Evolutionary conservation across 1,139 yeast species (phyloP).

Genomic region (Kurtzmaniella quercitrusa): DNA sequence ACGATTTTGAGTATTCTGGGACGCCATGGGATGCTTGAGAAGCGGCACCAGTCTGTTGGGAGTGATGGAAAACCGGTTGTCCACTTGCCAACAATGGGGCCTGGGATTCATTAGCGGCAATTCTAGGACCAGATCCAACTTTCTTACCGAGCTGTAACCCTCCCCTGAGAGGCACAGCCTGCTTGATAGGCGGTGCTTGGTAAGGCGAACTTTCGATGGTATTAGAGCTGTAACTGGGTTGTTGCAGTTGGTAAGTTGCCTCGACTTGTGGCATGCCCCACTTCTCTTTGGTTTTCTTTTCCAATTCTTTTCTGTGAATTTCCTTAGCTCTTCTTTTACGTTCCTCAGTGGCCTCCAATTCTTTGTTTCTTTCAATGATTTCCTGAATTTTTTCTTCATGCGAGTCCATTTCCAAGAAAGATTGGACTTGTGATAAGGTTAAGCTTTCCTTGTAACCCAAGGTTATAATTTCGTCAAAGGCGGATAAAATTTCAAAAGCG

Average conservation of each 20-base stretch:
- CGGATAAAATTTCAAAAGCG: slow-evolving; percentile 85
- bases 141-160: slow-evolving; percentile 84
- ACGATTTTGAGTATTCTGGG: slow-evolving; percentile 12
- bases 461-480: slow-evolving; percentile 90
- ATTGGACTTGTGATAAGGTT: slow-evolving; percentile 76
- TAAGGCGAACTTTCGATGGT: slow-evolving; percentile 13
- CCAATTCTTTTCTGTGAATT: slow-evolving; percentile 83
- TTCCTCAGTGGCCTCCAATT: slow-evolving; percentile 94
- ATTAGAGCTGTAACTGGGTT: slow-evolving; percentile 14
- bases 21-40: slow-evolving; percentile 8
- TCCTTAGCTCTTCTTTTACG: slow-evolving; percentile 95
- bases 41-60: slow-evolving; percentile 15
- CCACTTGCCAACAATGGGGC: slow-evolving; percentile 41
- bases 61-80: slow-evolving; percentile 21
- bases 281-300: slow-evolving; percentile 49
- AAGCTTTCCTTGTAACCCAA: slow-evolving; percentile 90
- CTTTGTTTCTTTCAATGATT: slow-evolving; percentile 94
- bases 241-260: slow-evolving; percentile 14
- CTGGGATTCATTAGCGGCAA: slow-evolving; percentile 25
- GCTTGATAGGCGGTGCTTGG: slow-evolving; percentile 24
- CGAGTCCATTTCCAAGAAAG: slow-evolving; percentile 94
- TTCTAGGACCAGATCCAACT: slow-evolving; percentile 15
- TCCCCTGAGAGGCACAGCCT: slow-evolving; percentile 50
- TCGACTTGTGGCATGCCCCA: slow-evolving; percentile 13
- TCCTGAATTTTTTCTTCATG: slow-evolving; percentile 99